These are phyloP conservation scores for Coccomyxa subellipsoidea DNA, from an alignment of 163 green algal species.

Conservation along the genomic window DNA sequence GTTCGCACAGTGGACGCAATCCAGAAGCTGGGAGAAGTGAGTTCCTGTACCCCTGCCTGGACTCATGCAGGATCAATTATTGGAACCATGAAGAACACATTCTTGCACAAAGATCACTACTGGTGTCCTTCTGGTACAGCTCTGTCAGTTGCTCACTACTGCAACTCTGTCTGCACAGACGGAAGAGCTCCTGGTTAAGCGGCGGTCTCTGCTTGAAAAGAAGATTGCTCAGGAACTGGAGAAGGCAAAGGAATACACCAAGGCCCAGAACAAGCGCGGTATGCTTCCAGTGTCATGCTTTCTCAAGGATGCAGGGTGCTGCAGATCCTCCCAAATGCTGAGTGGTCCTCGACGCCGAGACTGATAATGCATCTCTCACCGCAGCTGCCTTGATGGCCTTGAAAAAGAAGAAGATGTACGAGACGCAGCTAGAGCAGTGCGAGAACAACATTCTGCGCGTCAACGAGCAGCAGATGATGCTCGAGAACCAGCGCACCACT, in stretches of 20 bases:
- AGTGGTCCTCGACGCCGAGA: too few relatives aligned
- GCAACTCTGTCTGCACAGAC: constrained; percentile 50
- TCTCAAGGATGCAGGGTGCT: too few relatives aligned
- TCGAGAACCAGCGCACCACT: constrained; percentile 88
- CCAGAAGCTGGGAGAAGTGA: constrained; percentile 68
- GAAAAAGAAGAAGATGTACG: constrained; percentile 93
- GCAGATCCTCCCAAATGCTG: too few relatives aligned
- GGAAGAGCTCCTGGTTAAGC: constrained; percentile 91
- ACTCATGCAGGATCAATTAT: too few relatives aligned
- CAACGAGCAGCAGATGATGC: constrained; percentile 88
- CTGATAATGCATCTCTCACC: neutral
- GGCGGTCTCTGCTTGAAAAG: constrained; percentile 83
- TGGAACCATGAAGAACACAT: too few relatives aligned
- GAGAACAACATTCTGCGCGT: constrained; percentile 88
- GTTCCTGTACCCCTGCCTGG: neutral
- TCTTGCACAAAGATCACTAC: too few relatives aligned
- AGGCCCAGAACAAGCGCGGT: constrained; percentile 86
- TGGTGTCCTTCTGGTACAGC: neutral
- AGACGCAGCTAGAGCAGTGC: constrained; percentile 75
- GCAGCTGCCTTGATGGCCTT: constrained; percentile 68
- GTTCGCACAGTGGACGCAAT: constrained; percentile 58
- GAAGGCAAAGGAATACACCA: constrained; percentile 80
- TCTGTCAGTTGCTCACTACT: neutral
- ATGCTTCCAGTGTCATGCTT: neutral
- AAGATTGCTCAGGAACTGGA: constrained; percentile 82